Evolutionary conservation across 768 basidiomycete species (phyloP).

Genomic region (Floccularia luteovirens): DNA sequence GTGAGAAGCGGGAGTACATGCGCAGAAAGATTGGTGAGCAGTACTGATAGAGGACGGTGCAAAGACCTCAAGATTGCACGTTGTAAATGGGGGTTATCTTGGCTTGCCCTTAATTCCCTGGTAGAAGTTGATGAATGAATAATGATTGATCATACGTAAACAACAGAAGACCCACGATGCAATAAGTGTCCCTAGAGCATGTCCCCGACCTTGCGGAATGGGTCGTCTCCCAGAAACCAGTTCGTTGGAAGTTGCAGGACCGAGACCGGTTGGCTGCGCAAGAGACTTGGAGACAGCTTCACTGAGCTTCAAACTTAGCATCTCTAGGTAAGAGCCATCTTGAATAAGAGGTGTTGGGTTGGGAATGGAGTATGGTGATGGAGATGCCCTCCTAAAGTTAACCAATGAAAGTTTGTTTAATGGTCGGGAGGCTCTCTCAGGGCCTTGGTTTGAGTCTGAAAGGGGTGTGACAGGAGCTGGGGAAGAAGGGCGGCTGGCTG

Average conservation of each 20-base stretch:
- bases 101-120: slow-evolving; percentile 65
- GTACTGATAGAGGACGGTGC: slow-evolving; percentile 70
- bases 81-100: slow-evolving; percentile 55
- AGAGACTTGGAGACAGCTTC: slow-evolving; percentile 78
- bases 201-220: slow-evolving; percentile 69
- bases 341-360: slow-evolving; percentile 44
- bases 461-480: slow-evolving; percentile 34
- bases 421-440: slow-evolving; percentile 42
- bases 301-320: slow-evolving; percentile 68
- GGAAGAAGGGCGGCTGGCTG: slow-evolving; percentile 57
- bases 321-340: slow-evolving; percentile 76
- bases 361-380: slow-evolving; percentile 28
- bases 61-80: slow-evolving; percentile 67
- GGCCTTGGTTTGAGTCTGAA: slow-evolving; percentile 24
- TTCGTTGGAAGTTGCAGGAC: slow-evolving; percentile 42
- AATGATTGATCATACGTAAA: slow-evolving; percentile 2
- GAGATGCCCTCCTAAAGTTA: slow-evolving; percentile 50
- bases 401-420: slow-evolving; percentile 53
- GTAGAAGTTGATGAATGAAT: slow-evolving; percentile 10
- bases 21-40: slow-evolving; percentile 63
- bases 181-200: slow-evolving; percentile 58
- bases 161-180: slow-evolving; percentile 46
- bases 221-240: slow-evolving; percentile 59
- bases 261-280: slow-evolving; percentile 53
- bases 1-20: slow-evolving; percentile 61